A percentile compares a stretch with the other conserved stretches of the same genome.
phyloP scores from a whole-genome alignment of 2,329 filamentous ascomycete species.

The Fusarium sp. region DNA sequence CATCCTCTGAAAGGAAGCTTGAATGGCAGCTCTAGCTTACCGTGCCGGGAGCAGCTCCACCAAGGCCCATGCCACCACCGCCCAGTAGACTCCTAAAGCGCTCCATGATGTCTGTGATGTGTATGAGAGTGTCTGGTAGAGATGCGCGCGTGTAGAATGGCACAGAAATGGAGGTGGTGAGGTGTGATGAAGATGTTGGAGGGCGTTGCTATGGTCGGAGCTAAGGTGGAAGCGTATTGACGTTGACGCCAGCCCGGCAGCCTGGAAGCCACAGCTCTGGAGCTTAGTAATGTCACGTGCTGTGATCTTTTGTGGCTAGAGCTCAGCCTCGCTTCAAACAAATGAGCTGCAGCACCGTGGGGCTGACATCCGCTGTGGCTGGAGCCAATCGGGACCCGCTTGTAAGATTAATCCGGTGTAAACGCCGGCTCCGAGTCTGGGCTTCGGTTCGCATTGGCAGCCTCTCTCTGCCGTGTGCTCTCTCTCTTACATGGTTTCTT shows the following conservation, averaged over 20 bases:
- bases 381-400: not conserved
- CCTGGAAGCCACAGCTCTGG: constrained; percentile 45
- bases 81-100: constrained; percentile 90
- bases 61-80: constrained; percentile 77
- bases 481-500: constrained; percentile 38
- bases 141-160: not conserved
- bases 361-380: constrained; percentile 14
- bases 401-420: constrained; percentile 45
- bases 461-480: constrained; percentile 38
- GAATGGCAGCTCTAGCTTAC: constrained; percentile 47
- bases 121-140: constrained; percentile 8
- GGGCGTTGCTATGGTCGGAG: constrained; percentile 38
- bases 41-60: constrained; percentile 57
- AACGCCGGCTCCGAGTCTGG: constrained; percentile 28
- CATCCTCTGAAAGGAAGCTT: constrained; percentile 15
- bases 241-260: constrained; percentile 52
- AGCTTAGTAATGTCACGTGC: constrained; percentile 48
- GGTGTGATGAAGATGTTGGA: constrained; percentile 29
- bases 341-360: not conserved
- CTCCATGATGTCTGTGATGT: constrained; percentile 73
- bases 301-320: constrained; percentile 20
- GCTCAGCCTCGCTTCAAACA: constrained; percentile 5
- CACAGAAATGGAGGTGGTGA: constrained; percentile 3
- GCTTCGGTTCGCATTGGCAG: constrained; percentile 33
- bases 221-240: constrained; percentile 41